phyloP scores from a whole-genome alignment of 129 eudicot genomes.

The Gnaphalium uliginosum region DNA sequence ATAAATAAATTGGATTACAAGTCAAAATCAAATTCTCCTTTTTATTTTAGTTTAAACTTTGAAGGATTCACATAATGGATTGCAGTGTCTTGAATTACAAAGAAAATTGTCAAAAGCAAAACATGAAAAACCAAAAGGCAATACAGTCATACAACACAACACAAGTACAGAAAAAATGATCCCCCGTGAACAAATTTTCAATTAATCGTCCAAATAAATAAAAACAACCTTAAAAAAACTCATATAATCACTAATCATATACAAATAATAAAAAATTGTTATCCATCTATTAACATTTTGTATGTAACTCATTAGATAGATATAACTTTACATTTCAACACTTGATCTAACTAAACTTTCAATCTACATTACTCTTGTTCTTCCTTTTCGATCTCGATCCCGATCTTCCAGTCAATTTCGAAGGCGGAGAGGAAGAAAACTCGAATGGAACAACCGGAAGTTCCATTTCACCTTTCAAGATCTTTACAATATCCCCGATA shows the following conservation, averaged over 20 bases:
- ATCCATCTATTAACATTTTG: not conserved
- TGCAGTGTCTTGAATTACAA: not conserved
- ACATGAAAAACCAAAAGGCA: not conserved
- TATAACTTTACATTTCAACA: not conserved
- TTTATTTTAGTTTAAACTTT: no score
- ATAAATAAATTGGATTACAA: no score
- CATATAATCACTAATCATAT: not conserved
- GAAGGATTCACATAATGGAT: not conserved
- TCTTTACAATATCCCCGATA: conserved; percentile 77
- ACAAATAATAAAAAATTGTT: not conserved
- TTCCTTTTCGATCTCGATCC: conserved; percentile 65
- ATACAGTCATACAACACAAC: not conserved
- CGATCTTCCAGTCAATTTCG: conserved; percentile 53
- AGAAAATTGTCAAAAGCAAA: not conserved
- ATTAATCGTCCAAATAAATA: not conserved
- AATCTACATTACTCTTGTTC: conserved; percentile 47
- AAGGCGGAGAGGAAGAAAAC: conserved; percentile 92
- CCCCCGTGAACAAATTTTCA: not conserved
- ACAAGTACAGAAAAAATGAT: not conserved
- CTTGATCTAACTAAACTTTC: not conserved
- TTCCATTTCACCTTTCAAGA: conserved; percentile 86
- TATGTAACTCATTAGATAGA: not conserved
- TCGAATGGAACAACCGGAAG: conserved; percentile 69
- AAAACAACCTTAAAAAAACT: not conserved
- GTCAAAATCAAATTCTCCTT: no score